Evolutionary conservation across 2,329 filamentous ascomycete genomes (phyloP).

Genomic region (Metarhizium humberi): DNA sequence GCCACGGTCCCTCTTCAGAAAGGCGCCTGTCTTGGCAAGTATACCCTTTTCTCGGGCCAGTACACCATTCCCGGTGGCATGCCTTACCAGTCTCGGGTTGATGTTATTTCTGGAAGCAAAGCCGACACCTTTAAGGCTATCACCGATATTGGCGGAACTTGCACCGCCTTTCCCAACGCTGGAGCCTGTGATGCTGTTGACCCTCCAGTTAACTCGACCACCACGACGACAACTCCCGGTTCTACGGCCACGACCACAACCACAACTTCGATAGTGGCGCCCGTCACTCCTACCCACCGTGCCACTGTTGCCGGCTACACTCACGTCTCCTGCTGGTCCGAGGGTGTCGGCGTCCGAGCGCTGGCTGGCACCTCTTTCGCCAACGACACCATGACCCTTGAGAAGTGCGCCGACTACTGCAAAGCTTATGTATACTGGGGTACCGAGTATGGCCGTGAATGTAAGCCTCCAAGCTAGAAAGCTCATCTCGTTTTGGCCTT

Average conservation of each 20-base stretch:
- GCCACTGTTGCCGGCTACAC: constrained; percentile 32
- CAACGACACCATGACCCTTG: constrained; percentile 40
- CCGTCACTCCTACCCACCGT: constrained; percentile 23
- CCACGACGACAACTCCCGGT: constrained; percentile 9
- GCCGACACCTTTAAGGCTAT: constrained; percentile 41
- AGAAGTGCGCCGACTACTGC: constrained; percentile 37
- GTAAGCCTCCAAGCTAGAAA: constrained; percentile 17
- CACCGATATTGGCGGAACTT: constrained; percentile 33
- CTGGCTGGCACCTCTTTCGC: constrained; percentile 29
- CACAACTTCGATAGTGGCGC: constrained; percentile 17
- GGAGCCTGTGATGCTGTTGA: constrained; percentile 16
- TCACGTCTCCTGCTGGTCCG: constrained; percentile 39
- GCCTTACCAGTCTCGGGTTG: constrained; percentile 35
- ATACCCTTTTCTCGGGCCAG: constrained; percentile 37
- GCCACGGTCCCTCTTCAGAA: constrained; percentile 29
- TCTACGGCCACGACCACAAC: constrained; percentile 9
- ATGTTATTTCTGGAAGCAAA: constrained; percentile 31
- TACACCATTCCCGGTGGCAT: constrained; percentile 34
- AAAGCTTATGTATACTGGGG: constrained; percentile 37
- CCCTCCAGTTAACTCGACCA: constrained; percentile 9
- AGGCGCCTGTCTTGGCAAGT: constrained; percentile 35
- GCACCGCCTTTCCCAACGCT: constrained; percentile 28
- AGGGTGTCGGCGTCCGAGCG: constrained; percentile 33
- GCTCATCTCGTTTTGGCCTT: neutral
- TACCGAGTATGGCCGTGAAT: constrained; percentile 43